phyloP scores from a whole-genome alignment of 106 monocot species.

The Phalaenopsis aphrodite region DNA sequence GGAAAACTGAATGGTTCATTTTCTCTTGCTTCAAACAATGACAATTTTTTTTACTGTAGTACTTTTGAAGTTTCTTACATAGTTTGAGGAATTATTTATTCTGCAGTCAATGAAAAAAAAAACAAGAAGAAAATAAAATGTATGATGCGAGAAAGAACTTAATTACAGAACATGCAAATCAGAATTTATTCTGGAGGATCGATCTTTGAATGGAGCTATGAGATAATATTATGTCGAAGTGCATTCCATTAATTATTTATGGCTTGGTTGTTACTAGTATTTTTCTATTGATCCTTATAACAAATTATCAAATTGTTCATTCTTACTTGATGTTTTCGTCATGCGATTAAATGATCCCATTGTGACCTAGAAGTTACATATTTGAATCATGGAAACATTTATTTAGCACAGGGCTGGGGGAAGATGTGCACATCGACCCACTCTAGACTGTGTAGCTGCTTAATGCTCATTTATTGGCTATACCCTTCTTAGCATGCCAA shows the following conservation, averaged over 20 bases:
- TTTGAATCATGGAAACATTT: background rate
- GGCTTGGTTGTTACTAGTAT: background rate
- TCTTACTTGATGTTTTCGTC: background rate
- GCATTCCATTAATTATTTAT: background rate
- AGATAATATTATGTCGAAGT: background rate
- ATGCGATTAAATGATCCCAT: background rate
- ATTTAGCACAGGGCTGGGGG: background rate
- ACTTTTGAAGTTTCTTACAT: background rate
- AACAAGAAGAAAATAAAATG: background rate
- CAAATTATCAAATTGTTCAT: background rate
- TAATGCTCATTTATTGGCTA: background rate
- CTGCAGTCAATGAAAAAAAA: background rate
- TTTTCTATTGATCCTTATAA: background rate
- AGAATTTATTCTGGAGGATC: background rate
- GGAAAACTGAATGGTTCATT: background rate
- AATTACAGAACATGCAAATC: background rate
- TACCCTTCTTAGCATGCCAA: background rate
- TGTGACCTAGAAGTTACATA: background rate
- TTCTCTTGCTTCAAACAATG: background rate
- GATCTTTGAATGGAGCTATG: background rate
- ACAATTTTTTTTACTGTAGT: background rate
- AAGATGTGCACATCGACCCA: background rate
- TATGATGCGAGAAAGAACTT: background rate
- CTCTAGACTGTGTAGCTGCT: background rate
- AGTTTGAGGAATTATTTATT: background rate